A percentile compares a stretch with the other conserved stretches of the same genome.
Conservation (phyloP, 2,329 filamentous ascomycete species). For the Emmonsiellopsis sp. region DNA sequence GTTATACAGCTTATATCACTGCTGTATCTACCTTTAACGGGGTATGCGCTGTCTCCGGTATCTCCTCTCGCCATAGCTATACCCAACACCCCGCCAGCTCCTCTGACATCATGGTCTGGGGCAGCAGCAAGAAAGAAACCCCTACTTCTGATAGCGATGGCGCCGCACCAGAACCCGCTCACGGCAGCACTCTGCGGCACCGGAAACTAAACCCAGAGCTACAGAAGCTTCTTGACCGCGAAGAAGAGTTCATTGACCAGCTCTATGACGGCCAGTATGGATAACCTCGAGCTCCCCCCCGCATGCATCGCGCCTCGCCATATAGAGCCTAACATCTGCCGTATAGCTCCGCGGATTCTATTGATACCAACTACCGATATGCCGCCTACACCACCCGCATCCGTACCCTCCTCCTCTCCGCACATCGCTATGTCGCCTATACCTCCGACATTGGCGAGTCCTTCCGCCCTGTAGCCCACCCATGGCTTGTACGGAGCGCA, state of each 20-base stretch:
- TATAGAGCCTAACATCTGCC: conserved; percentile 1
- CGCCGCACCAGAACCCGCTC: conserved; percentile 31
- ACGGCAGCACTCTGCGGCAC: conserved; percentile 22
- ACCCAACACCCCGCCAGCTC: not conserved
- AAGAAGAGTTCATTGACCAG: conserved; percentile 69
- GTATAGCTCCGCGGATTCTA: conserved; percentile 63
- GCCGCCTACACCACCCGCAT: conserved; percentile 82
- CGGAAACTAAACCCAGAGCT: conserved; percentile 43
- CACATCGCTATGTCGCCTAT: conserved; percentile 94
- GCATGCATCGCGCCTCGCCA: not conserved
- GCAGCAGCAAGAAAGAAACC: conserved; percentile 23
- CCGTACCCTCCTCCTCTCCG: conserved; percentile 77
- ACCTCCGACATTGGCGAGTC: conserved; percentile 94
- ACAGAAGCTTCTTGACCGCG: conserved; percentile 47
- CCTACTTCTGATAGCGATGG: conserved; percentile 15
- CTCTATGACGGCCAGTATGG: conserved; percentile 69
- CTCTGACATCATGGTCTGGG: conserved; percentile 22
- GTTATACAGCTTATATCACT: not conserved
- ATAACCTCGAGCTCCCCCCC: not conserved
- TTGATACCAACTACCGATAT: conserved; percentile 78
- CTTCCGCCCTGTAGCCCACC: conserved; percentile 87
- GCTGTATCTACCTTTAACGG: not conserved
- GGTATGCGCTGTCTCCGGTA: not conserved
- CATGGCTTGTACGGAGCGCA: conserved; percentile 66
- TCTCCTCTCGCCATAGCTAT: not conserved